Evolutionary conservation across 495 filamentous ascomycete genomes (phyloP).

Genomic region (Evernia prunastri): DNA sequence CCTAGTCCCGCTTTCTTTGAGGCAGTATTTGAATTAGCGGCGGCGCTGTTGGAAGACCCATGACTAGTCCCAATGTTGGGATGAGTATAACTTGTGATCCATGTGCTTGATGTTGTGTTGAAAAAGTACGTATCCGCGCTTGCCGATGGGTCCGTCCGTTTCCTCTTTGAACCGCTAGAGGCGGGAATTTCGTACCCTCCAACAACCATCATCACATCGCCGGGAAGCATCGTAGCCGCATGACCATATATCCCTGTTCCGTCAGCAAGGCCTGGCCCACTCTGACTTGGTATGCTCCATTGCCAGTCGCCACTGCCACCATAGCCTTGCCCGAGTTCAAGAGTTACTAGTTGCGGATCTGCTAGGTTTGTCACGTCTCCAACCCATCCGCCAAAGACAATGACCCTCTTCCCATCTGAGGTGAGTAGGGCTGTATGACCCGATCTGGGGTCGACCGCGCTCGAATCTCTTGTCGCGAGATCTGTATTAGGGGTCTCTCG

Average conservation of each 20-base stretch:
- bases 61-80: conserved; percentile 31
- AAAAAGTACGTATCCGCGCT: conserved; percentile 59
- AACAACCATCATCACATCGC: conserved; percentile 81
- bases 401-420: conserved; percentile 63
- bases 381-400: conserved; percentile 87
- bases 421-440: conserved; percentile 80
- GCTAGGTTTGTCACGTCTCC: conserved; percentile 69
- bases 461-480: conserved; percentile 38
- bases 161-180: conserved; percentile 35
- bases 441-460: conserved; percentile 64
- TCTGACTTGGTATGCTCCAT: conserved; percentile 57
- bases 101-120: conserved; percentile 68
- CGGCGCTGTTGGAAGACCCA: conserved; percentile 2
- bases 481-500: conserved; percentile 37
- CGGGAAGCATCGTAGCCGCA: conserved; percentile 74
- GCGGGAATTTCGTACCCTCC: conserved; percentile 69
- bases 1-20: conserved; percentile 61
- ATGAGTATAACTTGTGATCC: conserved; percentile 63
- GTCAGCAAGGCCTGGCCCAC: conserved; percentile 37
- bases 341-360: conserved; percentile 68
- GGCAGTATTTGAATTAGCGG: conserved; percentile 29
- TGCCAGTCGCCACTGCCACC: conserved; percentile 63
- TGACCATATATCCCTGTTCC: conserved; percentile 74
- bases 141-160: conserved; percentile 31
- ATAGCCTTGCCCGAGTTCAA: conserved; percentile 64